A percentile compares a stretch with the other conserved stretches of the same genome.
phyloP scores from a whole-genome alignment of 768 basidiomycete genomes.

The Psilocybe tampanensis region DNA sequence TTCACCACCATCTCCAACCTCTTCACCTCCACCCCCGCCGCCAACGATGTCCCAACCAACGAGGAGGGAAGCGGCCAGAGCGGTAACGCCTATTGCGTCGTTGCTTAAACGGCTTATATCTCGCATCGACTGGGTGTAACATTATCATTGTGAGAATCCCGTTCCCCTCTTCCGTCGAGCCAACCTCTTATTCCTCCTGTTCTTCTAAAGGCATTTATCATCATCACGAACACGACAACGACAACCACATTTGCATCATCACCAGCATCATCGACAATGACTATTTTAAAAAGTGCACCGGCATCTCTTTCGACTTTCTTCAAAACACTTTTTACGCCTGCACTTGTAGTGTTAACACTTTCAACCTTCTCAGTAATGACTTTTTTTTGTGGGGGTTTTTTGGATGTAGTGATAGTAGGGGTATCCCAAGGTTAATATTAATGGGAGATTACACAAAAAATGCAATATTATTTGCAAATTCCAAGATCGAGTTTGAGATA shows the following conservation, averaged over 20 bases:
- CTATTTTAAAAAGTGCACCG: conserved; percentile 15
- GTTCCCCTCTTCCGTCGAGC: not conserved
- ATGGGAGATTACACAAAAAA: conserved; percentile 11
- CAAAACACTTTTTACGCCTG: conserved; percentile 11
- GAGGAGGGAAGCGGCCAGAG: conserved; percentile 11
- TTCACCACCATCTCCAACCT: conserved; percentile 25
- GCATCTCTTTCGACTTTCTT: conserved; percentile 15
- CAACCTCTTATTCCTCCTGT: not conserved
- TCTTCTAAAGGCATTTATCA: conserved; percentile 10
- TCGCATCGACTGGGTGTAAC: conserved; percentile 18
- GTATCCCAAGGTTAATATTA: conserved; percentile 2
- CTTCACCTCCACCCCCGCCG: conserved; percentile 20
- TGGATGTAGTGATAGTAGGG: not conserved
- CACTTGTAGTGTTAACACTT: conserved; percentile 13
- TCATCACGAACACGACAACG: conserved; percentile 10
- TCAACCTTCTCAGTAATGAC: conserved; percentile 16
- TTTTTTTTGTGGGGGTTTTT: conserved; percentile 5
- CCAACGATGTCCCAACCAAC: conserved; percentile 17
- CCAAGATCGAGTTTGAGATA: too few species aligned
- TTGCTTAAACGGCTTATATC: conserved; percentile 22
- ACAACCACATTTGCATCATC: conserved; percentile 6
- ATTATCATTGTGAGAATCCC: conserved; percentile 20
- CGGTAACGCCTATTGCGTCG: conserved; percentile 24
- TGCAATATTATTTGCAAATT: conserved; percentile 16
- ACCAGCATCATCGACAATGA: conserved; percentile 1